A percentile compares a stretch with the other conserved stretches of the same genome.
phyloP scores from a whole-genome alignment of 208 protist genomes.

The Crithidia bombi region DNA sequence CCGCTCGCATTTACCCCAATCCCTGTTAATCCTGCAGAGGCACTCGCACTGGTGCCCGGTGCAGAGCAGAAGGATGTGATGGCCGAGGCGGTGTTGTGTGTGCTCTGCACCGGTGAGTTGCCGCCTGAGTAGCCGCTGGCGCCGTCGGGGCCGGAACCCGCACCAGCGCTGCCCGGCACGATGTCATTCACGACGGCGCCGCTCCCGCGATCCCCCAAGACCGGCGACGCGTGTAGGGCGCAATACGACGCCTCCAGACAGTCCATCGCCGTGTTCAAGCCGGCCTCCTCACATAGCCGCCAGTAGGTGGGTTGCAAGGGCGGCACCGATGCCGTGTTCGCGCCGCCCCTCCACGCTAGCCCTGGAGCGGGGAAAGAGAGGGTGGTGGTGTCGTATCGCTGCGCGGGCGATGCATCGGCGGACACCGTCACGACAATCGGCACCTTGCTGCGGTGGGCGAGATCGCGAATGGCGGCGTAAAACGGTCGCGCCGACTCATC shows the following conservation, averaged over 20 bases:
- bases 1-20: neutral
- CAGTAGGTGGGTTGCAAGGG: constrained; percentile 12
- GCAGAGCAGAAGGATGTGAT: constrained; percentile 1
- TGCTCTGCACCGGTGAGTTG: neutral
- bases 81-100: neutral
- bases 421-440: constrained; percentile 83
- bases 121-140: constrained; percentile 1
- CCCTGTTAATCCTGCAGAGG: neutral
- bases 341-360: too few species aligned
- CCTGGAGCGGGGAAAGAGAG: neutral
- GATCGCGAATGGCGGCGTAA: constrained; percentile 77
- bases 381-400: constrained; percentile 32
- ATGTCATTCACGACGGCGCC: constrained; percentile 2
- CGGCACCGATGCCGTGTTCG: neutral
- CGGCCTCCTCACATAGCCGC: constrained; percentile 26
- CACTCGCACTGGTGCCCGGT: neutral
- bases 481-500: constrained; percentile 71
- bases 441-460: constrained; percentile 77
- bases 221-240: constrained; percentile 22
- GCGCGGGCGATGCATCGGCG: constrained; percentile 27
- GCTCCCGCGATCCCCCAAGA: constrained; percentile 7
- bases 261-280: constrained; percentile 28
- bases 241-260: constrained; percentile 21
- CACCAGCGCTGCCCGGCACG: neutral
- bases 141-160: neutral